phyloP scores from a whole-genome alignment of 768 basidiomycete genomes.

The Astraeus odoratus region DNA sequence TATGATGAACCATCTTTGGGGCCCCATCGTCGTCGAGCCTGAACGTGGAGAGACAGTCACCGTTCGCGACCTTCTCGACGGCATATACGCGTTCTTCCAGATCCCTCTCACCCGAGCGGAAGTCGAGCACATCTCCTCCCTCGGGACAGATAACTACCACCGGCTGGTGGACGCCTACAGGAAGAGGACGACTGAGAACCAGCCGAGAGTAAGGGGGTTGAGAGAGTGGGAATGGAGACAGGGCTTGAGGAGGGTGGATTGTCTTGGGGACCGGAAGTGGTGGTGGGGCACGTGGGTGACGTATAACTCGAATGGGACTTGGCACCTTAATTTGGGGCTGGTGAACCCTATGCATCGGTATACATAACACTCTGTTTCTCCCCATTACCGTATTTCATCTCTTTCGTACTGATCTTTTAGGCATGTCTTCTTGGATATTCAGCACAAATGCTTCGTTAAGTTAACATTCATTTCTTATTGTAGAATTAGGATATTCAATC shows the following conservation, averaged over 20 bases:
- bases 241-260: conserved; percentile 45
- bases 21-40: conserved; percentile 38
- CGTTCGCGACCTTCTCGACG: conserved; percentile 40
- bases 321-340: conserved; percentile 43
- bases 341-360: conserved; percentile 9
- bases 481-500: no score
- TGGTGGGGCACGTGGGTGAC: conserved; percentile 38
- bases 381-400: no score
- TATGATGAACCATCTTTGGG: conserved; percentile 34
- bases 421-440: no score
- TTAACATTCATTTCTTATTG: no score
- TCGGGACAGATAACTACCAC: conserved; percentile 15
- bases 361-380: no score
- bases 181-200: conserved; percentile 20
- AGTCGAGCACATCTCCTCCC: conserved; percentile 14
- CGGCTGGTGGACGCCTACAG: conserved; percentile 22
- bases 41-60: conserved; percentile 23
- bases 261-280: conserved; percentile 37
- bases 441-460: no score
- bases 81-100: conserved; percentile 44
- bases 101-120: conserved; percentile 31
- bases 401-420: no score
- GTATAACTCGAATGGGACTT: conserved; percentile 27
- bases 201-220: not conserved
- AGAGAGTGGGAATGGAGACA: conserved; percentile 29